Evolutionary conservation across 2,329 filamentous ascomycete species (phyloP).

Genomic region (Colletotrichum lini): DNA sequence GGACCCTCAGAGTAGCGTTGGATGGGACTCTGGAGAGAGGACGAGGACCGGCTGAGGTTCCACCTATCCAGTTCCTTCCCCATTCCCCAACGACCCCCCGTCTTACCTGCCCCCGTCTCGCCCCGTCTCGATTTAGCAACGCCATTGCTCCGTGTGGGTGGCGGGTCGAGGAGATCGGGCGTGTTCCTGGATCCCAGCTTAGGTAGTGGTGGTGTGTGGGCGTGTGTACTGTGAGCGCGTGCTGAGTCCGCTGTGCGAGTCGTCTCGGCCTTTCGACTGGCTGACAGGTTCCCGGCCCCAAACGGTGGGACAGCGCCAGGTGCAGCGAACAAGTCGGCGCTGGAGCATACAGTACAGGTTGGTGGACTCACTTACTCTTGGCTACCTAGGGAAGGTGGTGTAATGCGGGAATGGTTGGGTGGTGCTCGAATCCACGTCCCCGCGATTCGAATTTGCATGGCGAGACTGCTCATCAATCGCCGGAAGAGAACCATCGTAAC

Average conservation of each 20-base stretch:
- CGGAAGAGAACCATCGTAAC: slow-evolving; percentile 23
- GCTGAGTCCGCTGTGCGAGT: background rate
- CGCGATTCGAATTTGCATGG: slow-evolving; percentile 9
- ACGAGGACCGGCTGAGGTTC: slow-evolving; percentile 9
- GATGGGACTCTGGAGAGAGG: background rate
- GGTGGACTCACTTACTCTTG: too few species aligned
- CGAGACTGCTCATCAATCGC: slow-evolving; percentile 30
- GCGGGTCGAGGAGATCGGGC: slow-evolving; percentile 18
- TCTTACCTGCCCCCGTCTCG: slow-evolving; percentile 9
- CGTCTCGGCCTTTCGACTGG: slow-evolving; percentile 27
- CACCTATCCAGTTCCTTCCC: background rate
- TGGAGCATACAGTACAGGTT: background rate
- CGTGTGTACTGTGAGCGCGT: too few species aligned
- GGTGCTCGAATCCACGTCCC: slow-evolving; percentile 4
- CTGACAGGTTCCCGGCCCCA: slow-evolving; percentile 12
- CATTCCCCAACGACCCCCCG: slow-evolving; percentile 9
- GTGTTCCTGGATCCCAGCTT: slow-evolving; percentile 39
- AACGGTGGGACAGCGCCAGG: background rate
- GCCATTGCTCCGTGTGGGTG: slow-evolving; percentile 34
- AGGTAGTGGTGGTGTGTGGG: background rate
- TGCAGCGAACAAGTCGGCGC: background rate
- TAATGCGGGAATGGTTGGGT: background rate
- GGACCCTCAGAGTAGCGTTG: slow-evolving; percentile 14
- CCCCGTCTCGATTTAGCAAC: slow-evolving; percentile 36
- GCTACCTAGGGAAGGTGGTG: too few species aligned